Evolutionary conservation across 2,329 filamentous ascomycete genomes (phyloP), one percentile per base, ranked within the genome.

Genomic region (Celoporthe dispersa): DNA sequence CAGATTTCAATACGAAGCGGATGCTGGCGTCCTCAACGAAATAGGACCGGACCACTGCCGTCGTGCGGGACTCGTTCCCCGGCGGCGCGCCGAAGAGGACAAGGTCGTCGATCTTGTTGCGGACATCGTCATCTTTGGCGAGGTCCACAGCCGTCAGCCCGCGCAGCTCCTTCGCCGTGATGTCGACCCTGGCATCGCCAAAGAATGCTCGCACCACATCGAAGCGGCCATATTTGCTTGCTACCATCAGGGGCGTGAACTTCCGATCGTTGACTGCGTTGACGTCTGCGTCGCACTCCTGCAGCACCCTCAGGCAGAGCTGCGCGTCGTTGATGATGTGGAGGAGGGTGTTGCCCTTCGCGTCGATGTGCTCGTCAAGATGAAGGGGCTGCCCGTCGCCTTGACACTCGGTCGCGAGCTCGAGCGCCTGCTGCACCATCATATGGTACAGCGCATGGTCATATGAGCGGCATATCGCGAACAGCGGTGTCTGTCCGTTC

Each of bases 11-110:
- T 22, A 99, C 94, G 63, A 98, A 90, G 55, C 96, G 91, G 66
- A 98, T 92, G 0, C 93, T 97, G 12, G 93, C 94, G 80, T 99
- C 96, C 81, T 99, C 96, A 14, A 99, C 94, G 76, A 99, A 98
- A 80, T 97, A 98, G 0, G 94, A 96, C 69, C 96, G 88, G 0
- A 99, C 96, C 0, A 98, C 94, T 1, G 94, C 94, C 0, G 96
- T 98, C 31, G 94, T 94, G 33, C 95, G 89, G 4, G 91, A 91
- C 74, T 97, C 94, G 19, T 87, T 84, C 14, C 89, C 90, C 6
- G 92, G 85, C 1, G 88, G 85, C 78, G 90, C 90, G 28, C 92
- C 92, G 73, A 99, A 91, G 12, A 99, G 83, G 1, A 94, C 91
- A 73, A 99, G 84, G 78, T 99, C 96, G 77, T 99, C 96, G 73